Conservation (phyloP, 1,284 basidiomycete genomes). For the Malassezia restricta region DNA sequence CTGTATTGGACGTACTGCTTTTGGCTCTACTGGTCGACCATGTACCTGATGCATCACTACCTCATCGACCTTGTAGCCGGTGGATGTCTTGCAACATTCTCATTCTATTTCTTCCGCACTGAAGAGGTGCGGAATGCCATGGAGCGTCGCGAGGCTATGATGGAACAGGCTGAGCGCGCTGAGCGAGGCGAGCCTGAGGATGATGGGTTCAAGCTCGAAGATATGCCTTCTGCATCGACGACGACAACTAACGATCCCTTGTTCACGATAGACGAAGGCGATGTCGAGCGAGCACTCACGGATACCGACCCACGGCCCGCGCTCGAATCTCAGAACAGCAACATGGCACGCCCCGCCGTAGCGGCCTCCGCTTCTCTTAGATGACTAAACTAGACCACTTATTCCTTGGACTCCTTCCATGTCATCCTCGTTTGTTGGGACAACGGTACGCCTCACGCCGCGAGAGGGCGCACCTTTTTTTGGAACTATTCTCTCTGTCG, state of each 20-base stretch:
- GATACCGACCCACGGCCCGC: not conserved
- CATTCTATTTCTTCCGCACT: slow-evolving; percentile 59
- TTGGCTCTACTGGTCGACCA: slow-evolving; percentile 93
- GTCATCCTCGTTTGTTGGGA: slow-evolving; percentile 14
- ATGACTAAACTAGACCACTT: not conserved
- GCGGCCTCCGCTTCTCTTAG: not conserved
- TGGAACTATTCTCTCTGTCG: slow-evolving; percentile 1
- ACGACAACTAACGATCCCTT: not conserved
- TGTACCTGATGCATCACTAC: slow-evolving; percentile 61
- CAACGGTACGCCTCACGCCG: slow-evolving; percentile 6
- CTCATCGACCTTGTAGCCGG: slow-evolving; percentile 91
- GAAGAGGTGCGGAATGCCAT: slow-evolving; percentile 33
- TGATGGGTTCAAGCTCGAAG: not conserved
- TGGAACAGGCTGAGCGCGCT: slow-evolving; percentile 6
- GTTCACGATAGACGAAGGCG: slow-evolving; percentile 7
- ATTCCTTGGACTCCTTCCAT: not conserved
- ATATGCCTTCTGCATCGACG: not conserved
- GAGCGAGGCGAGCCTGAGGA: slow-evolving; percentile 4
- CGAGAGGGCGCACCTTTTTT: slow-evolving; percentile 4
- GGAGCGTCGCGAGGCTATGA: slow-evolving; percentile 22
- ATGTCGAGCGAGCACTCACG: not conserved
- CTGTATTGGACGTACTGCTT: slow-evolving; percentile 73
- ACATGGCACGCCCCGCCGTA: not conserved
- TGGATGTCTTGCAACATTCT: slow-evolving; percentile 71
- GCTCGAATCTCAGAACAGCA: not conserved